Evolutionary conservation across 352 stramenopile genomes (phyloP), one percentile per base, ranked within the genome.

Genomic region (Thalassiosira exigua): DNA sequence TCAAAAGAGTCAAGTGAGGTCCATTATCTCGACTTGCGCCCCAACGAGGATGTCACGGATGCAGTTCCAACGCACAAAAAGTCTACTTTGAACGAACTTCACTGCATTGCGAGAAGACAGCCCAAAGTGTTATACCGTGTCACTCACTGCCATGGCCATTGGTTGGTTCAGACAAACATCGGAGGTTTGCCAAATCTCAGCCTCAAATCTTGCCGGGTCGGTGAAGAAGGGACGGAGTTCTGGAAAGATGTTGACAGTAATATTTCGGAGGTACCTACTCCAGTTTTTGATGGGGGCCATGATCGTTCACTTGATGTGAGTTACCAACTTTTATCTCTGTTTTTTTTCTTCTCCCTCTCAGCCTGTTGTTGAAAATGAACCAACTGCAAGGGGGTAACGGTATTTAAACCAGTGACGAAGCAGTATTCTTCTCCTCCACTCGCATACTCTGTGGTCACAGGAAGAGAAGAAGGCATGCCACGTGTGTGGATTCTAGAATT

Each of bases 91-190:
- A 73, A 51, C 21, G 75, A 69, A 29, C 66, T 93, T 19, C 22
- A 83, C 17, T 92, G 84, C 48, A 84, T 94, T 56, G 79, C 86
- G 2, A 78, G 72, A 24, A 62, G 83, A 52, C 69, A 77, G 19
- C 51, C 54, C 21, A 91, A 92, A 46, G 86, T 92, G 21, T 64
- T 93, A 4, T 94, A 94, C 84, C 86, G 88, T 19, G 90, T 97
- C 1, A 94, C 97, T 61, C 95, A 98, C 82, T 94, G 94, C 56
- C 85, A 84, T 56, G 86, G 92, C 67, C 88, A 90, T 69, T 98
- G 97, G 61, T 97, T 97, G 80, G 95, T 98, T 51, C 89, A 94
- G 61, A 98, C 95, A 24, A 98, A 98, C 90, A 92, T 95, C 59
- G 94, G 96, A 77, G 93, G 93, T 62, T 91, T 92, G 24, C 95